These are phyloP conservation scores for Erigeron philadelphicus DNA, from an alignment of 140 eudicot species.

Conservation along the genomic window DNA sequence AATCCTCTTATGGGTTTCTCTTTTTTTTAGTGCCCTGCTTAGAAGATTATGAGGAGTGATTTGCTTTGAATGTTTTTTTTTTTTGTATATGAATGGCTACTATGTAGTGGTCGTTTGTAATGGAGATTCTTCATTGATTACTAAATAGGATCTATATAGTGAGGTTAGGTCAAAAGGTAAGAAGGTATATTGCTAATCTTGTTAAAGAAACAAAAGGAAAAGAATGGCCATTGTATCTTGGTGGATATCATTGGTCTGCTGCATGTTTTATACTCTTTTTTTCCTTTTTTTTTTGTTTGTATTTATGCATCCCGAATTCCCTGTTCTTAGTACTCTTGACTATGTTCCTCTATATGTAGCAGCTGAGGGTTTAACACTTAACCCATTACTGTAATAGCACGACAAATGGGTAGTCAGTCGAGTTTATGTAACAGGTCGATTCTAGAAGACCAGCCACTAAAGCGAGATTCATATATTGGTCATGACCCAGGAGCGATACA, in stretches of 20 bases:
- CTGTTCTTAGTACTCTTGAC: no score
- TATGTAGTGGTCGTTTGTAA: conserved; percentile 1
- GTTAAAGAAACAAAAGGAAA: conserved; percentile 18
- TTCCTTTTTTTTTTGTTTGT: not conserved
- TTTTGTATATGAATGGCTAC: not conserved
- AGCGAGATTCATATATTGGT: no score
- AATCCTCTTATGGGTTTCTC: not conserved
- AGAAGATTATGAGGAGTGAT: conserved; percentile 19
- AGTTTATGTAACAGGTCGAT: no score
- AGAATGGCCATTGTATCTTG: conserved; percentile 23
- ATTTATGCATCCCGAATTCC: no score
- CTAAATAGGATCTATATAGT: not conserved
- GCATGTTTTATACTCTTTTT: not conserved
- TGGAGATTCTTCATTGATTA: not conserved
- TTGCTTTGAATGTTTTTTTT: not conserved
- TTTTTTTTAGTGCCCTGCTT: not conserved
- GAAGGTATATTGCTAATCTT: conserved; percentile 9
- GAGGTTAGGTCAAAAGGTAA: conserved; percentile 2
- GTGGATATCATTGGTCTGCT: conserved; percentile 23
- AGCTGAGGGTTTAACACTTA: no score
- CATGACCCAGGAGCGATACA: no score
- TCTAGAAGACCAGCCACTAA: no score
- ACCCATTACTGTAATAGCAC: no score
- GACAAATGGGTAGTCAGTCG: no score
- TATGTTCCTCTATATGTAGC: no score